Evolutionary conservation across 2,329 filamentous ascomycete genomes (phyloP).

Genomic region (Pseudopithomyces maydicus): DNA sequence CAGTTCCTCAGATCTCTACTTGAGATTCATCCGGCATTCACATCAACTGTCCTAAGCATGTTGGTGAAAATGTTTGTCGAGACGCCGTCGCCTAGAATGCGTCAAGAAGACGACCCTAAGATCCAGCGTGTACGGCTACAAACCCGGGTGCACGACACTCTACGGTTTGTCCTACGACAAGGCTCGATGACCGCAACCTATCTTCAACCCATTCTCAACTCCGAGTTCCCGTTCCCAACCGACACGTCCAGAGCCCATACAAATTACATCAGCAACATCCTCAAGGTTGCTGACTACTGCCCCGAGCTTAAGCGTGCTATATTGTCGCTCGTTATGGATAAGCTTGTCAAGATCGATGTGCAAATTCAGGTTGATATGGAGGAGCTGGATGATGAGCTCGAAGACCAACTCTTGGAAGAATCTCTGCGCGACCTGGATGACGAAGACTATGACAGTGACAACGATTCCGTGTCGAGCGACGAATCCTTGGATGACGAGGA

Average conservation of each 20-base stretch:
- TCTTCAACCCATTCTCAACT: constrained; percentile 68
- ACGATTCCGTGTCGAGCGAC: constrained; percentile 73
- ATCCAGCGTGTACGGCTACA: constrained; percentile 71
- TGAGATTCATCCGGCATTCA: constrained; percentile 81
- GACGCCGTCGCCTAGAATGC: constrained; percentile 59
- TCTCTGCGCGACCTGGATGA: constrained; percentile 54
- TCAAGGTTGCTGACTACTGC: constrained; percentile 77
- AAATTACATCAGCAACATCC: constrained; percentile 84
- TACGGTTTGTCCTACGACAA: constrained; percentile 77
- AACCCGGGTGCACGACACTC: constrained; percentile 73
- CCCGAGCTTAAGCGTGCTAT: constrained; percentile 80
- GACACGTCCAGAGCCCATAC: constrained; percentile 81
- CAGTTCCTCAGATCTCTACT: constrained; percentile 68
- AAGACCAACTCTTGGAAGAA: constrained; percentile 70
- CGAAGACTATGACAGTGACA: constrained; percentile 63
- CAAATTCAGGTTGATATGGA: constrained; percentile 94
- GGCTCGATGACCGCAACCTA: constrained; percentile 78
- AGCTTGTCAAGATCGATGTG: constrained; percentile 91
- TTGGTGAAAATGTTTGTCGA: constrained; percentile 78
- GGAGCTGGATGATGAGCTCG: constrained; percentile 86
- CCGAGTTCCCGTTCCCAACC: constrained; percentile 76
- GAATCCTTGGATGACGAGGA: constrained; percentile 62
- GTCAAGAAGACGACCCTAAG: constrained; percentile 58
- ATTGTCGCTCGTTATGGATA: constrained; percentile 80
- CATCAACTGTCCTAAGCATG: constrained; percentile 76